A percentile compares a stretch with the other conserved stretches of the same genome.
phyloP scores from a whole-genome alignment of 2,329 filamentous ascomycete genomes.

The Bertia moriformis region DNA sequence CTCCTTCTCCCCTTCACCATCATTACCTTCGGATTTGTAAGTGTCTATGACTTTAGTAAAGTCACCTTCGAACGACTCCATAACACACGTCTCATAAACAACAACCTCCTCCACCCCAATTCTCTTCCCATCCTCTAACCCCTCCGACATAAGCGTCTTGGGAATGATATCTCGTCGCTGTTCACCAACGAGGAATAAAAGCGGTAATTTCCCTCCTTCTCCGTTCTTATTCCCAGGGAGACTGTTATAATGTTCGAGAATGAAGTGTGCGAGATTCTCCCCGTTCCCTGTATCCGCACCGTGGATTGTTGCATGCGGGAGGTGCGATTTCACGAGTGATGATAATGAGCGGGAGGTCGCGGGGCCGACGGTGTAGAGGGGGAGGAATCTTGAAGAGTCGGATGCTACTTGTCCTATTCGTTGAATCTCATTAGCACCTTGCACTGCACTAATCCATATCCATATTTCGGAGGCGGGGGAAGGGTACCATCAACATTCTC shows the following conservation, averaged over 20 bases:
- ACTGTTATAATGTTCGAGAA: slow-evolving; percentile 38
- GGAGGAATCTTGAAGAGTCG: not conserved
- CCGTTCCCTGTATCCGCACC: slow-evolving; percentile 45
- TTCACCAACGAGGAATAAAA: slow-evolving; percentile 49
- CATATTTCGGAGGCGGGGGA: not conserved
- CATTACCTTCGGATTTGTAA: slow-evolving; percentile 17
- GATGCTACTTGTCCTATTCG: not conserved
- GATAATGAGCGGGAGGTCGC: slow-evolving; percentile 34
- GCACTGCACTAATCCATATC: too few species aligned
- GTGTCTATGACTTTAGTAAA: slow-evolving; percentile 37
- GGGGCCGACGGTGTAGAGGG: slow-evolving; percentile 30
- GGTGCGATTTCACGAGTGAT: slow-evolving; percentile 21
- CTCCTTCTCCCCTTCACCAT: slow-evolving; percentile 5
- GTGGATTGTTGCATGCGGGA: slow-evolving; percentile 25
- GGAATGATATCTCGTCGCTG: slow-evolving; percentile 49
- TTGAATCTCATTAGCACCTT: not conserved
- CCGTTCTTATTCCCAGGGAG: slow-evolving; percentile 8
- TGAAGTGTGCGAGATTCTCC: slow-evolving; percentile 36
- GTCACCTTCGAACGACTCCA: slow-evolving; percentile 60
- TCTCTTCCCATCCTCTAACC: slow-evolving; percentile 17
- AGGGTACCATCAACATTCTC: slow-evolving; percentile 6
- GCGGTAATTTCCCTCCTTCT: slow-evolving; percentile 18
- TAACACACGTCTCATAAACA: slow-evolving; percentile 61
- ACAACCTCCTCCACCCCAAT: slow-evolving; percentile 40
- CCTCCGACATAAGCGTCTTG: slow-evolving; percentile 31